Evolutionary conservation across 2,329 filamentous ascomycete genomes (phyloP).

Genomic region (Trematosphaeria pertusa): DNA sequence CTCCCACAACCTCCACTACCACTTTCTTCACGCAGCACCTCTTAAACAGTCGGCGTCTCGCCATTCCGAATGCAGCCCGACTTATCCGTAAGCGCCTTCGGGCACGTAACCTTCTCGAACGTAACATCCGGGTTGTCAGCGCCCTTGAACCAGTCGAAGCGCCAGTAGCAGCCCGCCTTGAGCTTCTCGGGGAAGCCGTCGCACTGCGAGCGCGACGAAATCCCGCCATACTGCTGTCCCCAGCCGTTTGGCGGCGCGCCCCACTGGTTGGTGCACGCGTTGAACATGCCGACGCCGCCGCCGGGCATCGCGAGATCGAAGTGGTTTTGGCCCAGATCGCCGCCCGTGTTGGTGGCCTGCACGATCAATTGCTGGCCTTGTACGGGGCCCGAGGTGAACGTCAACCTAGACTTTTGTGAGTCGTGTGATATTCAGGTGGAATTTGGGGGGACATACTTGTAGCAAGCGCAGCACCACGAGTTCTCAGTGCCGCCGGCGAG

Average conservation of each 20-base stretch:
- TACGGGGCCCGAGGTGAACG: slow-evolving; percentile 63
- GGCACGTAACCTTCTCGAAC: slow-evolving; percentile 44
- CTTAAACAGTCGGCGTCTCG: slow-evolving; percentile 23
- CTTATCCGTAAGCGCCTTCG: slow-evolving; percentile 39
- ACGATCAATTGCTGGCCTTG: slow-evolving; percentile 68
- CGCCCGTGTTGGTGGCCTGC: slow-evolving; percentile 68
- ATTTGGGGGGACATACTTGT: slow-evolving; percentile 49
- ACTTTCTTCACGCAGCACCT: no score
- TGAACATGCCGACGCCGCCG: slow-evolving; percentile 45
- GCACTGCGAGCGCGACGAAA: slow-evolving; percentile 39
- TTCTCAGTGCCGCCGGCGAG: slow-evolving; percentile 62
- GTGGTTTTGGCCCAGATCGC: slow-evolving; percentile 45
- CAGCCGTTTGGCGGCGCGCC: slow-evolving; percentile 43
- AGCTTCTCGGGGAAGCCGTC: slow-evolving; percentile 44
- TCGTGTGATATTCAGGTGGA: neutral
- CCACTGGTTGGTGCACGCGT: slow-evolving; percentile 42
- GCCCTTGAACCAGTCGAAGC: slow-evolving; percentile 46
- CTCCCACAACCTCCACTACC: no score
- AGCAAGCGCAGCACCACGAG: slow-evolving; percentile 71
- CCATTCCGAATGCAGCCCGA: slow-evolving; percentile 36
- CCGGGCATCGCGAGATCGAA: slow-evolving; percentile 49
- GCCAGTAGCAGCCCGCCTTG: slow-evolving; percentile 46
- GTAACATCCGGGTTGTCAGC: slow-evolving; percentile 43
- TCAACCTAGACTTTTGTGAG: slow-evolving; percentile 50
- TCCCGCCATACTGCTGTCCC: slow-evolving; percentile 45